Evolutionary conservation across 1,284 basidiomycete genomes (phyloP).

Genomic region (Entoloma clypeatum): DNA sequence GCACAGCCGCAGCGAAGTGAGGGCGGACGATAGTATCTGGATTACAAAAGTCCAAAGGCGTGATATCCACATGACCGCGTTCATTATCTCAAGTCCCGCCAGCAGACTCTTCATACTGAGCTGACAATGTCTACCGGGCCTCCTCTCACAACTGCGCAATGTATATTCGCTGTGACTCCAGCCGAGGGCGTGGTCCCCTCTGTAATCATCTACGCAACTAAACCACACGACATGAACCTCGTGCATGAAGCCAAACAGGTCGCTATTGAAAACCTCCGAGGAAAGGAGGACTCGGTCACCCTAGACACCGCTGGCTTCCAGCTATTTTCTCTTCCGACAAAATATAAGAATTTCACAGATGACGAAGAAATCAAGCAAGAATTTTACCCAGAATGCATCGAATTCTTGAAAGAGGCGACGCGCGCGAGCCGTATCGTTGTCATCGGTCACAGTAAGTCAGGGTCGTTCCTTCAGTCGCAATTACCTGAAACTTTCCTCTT

Average conservation of each 20-base stretch:
- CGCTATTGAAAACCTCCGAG: constrained; percentile 55
- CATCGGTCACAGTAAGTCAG: constrained; percentile 66
- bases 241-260: constrained; percentile 26
- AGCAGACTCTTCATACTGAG: too few species aligned
- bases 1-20: too few species aligned
- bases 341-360: constrained; percentile 42
- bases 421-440: constrained; percentile 56
- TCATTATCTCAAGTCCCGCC: too few species aligned
- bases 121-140: too few species aligned
- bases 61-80: too few species aligned
- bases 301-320: constrained; percentile 60
- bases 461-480: too few species aligned
- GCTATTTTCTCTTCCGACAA: constrained; percentile 37
- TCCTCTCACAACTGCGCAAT: too few species aligned
- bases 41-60: too few species aligned
- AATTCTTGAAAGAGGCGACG: constrained; percentile 56
- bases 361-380: constrained; percentile 47
- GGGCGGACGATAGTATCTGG: too few species aligned
- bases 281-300: constrained; percentile 42
- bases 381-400: constrained; percentile 59
- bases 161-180: too few species aligned
- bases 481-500: constrained; percentile 1
- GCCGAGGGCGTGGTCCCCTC: too few species aligned
- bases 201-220: too few species aligned
- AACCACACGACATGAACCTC: constrained; percentile 25